Base-by-base conservation (phyloP, 139 green algal genomes). In the Edaphochlamys debaryana region DNA sequence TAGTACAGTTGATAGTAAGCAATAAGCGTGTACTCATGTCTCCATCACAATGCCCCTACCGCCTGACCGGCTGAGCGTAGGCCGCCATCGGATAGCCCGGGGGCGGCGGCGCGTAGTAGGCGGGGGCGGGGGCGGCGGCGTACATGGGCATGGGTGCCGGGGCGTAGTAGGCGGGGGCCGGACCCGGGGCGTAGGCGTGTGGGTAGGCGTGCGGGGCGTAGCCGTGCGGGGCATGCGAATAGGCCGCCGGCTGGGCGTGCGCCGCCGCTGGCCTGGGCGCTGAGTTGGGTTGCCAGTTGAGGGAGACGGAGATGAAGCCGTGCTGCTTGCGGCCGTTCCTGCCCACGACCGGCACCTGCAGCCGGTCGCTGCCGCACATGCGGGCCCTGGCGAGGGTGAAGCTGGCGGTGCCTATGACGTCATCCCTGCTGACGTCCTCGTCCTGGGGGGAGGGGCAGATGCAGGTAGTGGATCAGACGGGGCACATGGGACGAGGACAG, bases 241-340 rank as follows among this genome's bases (percentile, higher is more conserved):
- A 76, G 13, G 48, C 40, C 5, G 48, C 22, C 45, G 20, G 6
- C 1, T n/a, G 17, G 2, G 30, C 70, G 20, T 30, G 45, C 11
- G 34, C 69, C 23, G 41, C 29, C 4, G 2, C 25, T 3, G 56
- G 25, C 56, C 29, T 76, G 27, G 41, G 25, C 17, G 69, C 40
- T 3, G 30, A n/a, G 69, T 76, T 76, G 69, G 41, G 41, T 30
- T 1, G 7, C 66, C 64, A 84, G 19, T 32, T 70, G 66, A 84
- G 78, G 3, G 64, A 13, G 17, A 84, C 11, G 25, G 78, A 84
- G 11, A 84, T 7, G 78, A 69, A 84, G 42, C 78, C 78, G 64
- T 45, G 78, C 66, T 84, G 78, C 37, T 68, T 84, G 66, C 34
- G 34, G 41, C 32, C 50, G 48, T 76, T 67, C 20, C 15, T 32